Percentiles rank a stretch among this genome's conserved stretches.
Conservation (phyloP, 73 alveolate species). For the Uronychia binucleata region DNA sequence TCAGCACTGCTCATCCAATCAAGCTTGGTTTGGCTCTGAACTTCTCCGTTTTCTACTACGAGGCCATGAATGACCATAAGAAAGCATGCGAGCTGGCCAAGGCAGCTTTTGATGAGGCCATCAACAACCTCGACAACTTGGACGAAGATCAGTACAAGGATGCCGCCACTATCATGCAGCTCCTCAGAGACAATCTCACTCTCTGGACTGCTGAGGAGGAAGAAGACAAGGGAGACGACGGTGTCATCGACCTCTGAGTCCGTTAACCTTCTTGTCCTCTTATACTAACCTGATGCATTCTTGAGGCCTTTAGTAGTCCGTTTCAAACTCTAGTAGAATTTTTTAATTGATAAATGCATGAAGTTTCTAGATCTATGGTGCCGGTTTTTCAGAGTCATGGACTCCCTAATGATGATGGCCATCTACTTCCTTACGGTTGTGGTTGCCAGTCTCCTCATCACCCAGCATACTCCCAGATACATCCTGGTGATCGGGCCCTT, state of each 20-base stretch:
- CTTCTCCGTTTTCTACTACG: constrained; percentile 54
- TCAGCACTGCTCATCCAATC: constrained; percentile 67
- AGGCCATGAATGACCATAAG: constrained; percentile 4
- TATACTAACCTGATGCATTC: neutral
- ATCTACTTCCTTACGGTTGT: neutral
- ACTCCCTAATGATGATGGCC: neutral
- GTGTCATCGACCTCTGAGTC: constrained; percentile 3
- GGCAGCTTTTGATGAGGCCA: constrained; percentile 57
- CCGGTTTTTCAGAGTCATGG: neutral
- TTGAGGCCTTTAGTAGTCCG: neutral
- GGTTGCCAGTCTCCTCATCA: neutral
- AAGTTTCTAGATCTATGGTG: constrained; percentile 1
- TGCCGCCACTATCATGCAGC: constrained; percentile 55
- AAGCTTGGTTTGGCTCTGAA: constrained; percentile 81
- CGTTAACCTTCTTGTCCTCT: neutral
- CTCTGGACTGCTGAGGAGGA: constrained; percentile 55
- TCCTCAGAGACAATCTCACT: constrained; percentile 62
- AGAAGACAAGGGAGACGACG: constrained; percentile 19
- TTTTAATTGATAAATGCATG: neutral
- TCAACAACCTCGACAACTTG: constrained; percentile 51
- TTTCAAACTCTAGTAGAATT: neutral
- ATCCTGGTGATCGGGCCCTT: neutral
- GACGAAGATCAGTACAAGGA: constrained; percentile 67
- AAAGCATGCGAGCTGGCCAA: constrained; percentile 29
- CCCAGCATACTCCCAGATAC: neutral